Evolutionary conservation across 768 basidiomycete species (phyloP), one percentile per base, ranked within the genome.

Genomic region (Leucosporidium yakuticum): DNA sequence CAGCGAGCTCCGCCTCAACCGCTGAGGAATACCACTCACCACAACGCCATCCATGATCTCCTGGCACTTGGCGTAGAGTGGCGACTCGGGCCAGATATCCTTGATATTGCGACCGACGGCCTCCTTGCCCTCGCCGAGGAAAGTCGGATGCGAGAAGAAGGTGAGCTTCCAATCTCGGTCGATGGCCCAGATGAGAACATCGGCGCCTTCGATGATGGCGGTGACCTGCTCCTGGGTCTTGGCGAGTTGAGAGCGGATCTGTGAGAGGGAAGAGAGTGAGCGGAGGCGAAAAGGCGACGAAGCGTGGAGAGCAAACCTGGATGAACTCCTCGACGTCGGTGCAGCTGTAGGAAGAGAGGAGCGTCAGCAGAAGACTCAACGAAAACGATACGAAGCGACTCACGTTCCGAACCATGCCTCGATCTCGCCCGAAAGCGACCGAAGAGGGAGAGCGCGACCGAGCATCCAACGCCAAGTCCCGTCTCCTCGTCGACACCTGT

Each of bases 241-340:
- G 39, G 39, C 39, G 39, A 44, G 39, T 15, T 44, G 39, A 5
- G 57, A 67, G 54, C 64, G 70, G 53, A 63, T 72, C 67, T 66
- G 63, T 23, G 5, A 12, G 34, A 4, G 3, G 7, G 47, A 49
- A 19, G 25, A 9, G n/a, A 27, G 31, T 47, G 23, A 60, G 51
- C 23, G 53, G 4, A 15, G 17, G 60, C 19, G 61, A 63, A 32
- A 63, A 6, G 3, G 53, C 19, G 53, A 67, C 23, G 29, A 21
- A 7, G 17, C 14, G 48, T 31, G 39, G 14, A 44, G 39, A 44
- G n/a, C 64, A 27, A 4, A 68, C 57, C 60, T 71, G 51, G 53
- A 67, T 65, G 27, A 69, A 60, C 27, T 74, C 73, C 6, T 74
- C 65, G n/a, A 74, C 66, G 60, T 74, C 73, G 21, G 73, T 74